These are phyloP conservation scores for Talaromyces verruculosus DNA, from an alignment of 2,329 filamentous ascomycete genomes.

Conservation along the genomic window DNA sequence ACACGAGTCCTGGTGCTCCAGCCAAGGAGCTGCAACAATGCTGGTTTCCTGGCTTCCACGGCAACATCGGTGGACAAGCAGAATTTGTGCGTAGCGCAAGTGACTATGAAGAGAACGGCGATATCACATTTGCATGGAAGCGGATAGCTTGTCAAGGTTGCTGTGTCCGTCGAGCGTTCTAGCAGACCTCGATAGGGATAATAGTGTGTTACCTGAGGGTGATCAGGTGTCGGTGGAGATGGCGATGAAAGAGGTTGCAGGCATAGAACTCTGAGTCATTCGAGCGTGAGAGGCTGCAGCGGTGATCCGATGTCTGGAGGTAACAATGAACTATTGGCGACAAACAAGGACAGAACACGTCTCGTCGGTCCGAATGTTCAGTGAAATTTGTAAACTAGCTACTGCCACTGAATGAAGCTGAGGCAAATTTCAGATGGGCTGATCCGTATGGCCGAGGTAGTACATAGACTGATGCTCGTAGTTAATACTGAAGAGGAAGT, in stretches of 20 bases:
- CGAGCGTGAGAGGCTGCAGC: background rate
- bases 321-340: background rate
- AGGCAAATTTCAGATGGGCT: background rate
- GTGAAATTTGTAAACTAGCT: background rate
- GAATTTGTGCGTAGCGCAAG: constrained; percentile 39
- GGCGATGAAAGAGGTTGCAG: background rate
- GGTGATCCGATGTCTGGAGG: background rate
- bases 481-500: background rate
- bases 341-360: background rate
- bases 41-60: constrained; percentile 52
- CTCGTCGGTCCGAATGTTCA: background rate
- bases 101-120: constrained; percentile 40
- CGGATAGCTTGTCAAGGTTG: constrained; percentile 2
- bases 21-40: constrained; percentile 43
- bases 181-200: background rate
- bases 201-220: background rate
- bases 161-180: background rate
- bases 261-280: background rate
- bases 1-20: constrained; percentile 29
- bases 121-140: constrained; percentile 48
- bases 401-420: background rate
- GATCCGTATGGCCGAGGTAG: background rate
- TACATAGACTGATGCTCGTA: background rate
- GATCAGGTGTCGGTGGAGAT: background rate
- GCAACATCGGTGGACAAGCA: constrained; percentile 51